phyloP scores from a whole-genome alignment of 2,329 filamentous ascomycete genomes.

The Aureobasidium namibiae region DNA sequence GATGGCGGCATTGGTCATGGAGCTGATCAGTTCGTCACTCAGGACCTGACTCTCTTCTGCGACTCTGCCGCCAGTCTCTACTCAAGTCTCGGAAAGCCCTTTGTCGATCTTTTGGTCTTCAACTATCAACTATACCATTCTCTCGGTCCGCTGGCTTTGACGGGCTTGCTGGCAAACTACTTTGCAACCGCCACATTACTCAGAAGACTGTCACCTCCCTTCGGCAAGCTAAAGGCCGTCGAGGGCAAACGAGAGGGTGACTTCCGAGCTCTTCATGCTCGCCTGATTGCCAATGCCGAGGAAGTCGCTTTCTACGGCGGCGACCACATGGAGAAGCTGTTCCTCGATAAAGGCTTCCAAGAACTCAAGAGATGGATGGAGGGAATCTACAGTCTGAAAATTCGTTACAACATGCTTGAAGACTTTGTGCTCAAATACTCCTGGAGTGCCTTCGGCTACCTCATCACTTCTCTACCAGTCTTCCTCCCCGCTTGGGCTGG shows the following conservation, averaged over 20 bases:
- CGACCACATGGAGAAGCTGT: conserved; percentile 87
- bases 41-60: conserved; percentile 93
- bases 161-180: conserved; percentile 83
- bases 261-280: conserved; percentile 82
- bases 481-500: conserved; percentile 94
- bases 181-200: conserved; percentile 88
- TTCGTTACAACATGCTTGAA: conserved; percentile 97
- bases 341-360: conserved; percentile 85
- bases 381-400: conserved; percentile 93
- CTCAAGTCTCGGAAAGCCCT: conserved; percentile 92
- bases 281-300: conserved; percentile 92
- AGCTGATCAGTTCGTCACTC: conserved; percentile 94
- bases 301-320: conserved; percentile 97
- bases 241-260: conserved; percentile 94
- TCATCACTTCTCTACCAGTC: conserved; percentile 84
- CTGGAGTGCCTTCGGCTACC: conserved; percentile 95
- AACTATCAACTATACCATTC: conserved; percentile 95
- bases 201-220: conserved; percentile 81
- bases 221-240: conserved; percentile 92
- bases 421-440: conserved; percentile 98
- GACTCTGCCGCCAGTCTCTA: conserved; percentile 86
- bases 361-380: conserved; percentile 97
- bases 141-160: conserved; percentile 77
- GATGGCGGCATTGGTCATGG: conserved; percentile 89
- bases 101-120: conserved; percentile 95